phyloP scores from a whole-genome alignment of 805 yeast species.

The Starmerella sirachaensis region DNA sequence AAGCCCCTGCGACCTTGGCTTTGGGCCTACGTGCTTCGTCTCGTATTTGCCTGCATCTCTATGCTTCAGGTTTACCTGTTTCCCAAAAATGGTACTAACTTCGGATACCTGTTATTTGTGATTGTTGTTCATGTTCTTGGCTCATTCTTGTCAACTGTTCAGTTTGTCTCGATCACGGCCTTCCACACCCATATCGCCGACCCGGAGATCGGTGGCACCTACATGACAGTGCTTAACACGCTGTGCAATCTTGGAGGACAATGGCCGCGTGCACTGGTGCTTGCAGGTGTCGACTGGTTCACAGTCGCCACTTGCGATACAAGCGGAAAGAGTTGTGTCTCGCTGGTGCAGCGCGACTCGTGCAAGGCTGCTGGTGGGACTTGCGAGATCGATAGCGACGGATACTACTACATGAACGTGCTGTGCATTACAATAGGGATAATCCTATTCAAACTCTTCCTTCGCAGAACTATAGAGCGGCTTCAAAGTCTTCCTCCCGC shows the following conservation, averaged over 20 bases:
- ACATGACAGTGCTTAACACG: conserved; percentile 92
- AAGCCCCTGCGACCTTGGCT: conserved; percentile 75
- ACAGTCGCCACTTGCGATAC: conserved; percentile 49
- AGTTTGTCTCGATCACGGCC: conserved; percentile 86
- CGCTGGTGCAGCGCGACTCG: conserved; percentile 33
- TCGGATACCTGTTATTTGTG: conserved; percentile 52
- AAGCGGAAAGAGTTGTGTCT: conserved; percentile 27
- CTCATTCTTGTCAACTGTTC: conserved; percentile 88
- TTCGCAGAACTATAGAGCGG: conserved; percentile 46
- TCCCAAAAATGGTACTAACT: conserved; percentile 46
- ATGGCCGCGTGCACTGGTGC: conserved; percentile 84
- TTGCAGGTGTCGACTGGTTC: conserved; percentile 67
- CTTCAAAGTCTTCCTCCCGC: conserved; percentile 62
- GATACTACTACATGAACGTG: conserved; percentile 68
- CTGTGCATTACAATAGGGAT: conserved; percentile 62
- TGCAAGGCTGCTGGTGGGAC: conserved; percentile 48
- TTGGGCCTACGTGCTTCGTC: conserved; percentile 70
- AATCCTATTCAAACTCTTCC: conserved; percentile 50
- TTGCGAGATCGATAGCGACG: conserved; percentile 52
- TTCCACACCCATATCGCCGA: conserved; percentile 94
- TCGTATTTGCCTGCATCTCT: conserved; percentile 63
- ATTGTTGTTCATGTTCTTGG: conserved; percentile 74
- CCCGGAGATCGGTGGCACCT: conserved; percentile 92
- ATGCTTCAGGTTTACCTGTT: conserved; percentile 59
- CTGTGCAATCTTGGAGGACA: conserved; percentile 90